phyloP scores from a whole-genome alignment of 169 alveolate species.

The Eimeria mitis region DNA sequence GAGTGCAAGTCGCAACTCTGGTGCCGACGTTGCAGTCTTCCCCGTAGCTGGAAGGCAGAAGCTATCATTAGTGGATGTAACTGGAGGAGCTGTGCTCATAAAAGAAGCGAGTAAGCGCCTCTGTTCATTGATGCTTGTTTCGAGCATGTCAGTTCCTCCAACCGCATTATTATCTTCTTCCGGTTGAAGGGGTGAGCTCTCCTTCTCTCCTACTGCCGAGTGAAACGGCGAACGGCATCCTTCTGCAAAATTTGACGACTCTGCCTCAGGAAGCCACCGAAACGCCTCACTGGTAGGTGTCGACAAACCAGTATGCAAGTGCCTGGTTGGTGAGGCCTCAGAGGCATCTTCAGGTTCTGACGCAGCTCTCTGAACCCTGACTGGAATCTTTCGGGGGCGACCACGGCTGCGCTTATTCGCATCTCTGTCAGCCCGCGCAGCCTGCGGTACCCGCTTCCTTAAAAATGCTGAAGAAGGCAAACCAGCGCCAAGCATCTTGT shows the following conservation, averaged over 20 bases:
- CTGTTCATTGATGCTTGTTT: constrained; percentile 17
- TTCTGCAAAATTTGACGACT: neutral
- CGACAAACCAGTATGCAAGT: constrained; percentile 21
- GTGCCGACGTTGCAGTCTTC: constrained; percentile 32
- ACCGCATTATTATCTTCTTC: constrained; percentile 21
- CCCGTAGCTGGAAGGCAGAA: constrained; percentile 26
- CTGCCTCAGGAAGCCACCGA: constrained; percentile 66
- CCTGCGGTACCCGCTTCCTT: constrained; percentile 33
- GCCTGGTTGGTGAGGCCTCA: constrained; percentile 38
- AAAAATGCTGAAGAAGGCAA: constrained; percentile 42
- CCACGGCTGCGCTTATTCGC: constrained; percentile 68
- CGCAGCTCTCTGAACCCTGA: constrained; percentile 7
- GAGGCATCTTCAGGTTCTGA: constrained; percentile 50
- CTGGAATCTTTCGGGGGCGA: constrained; percentile 39
- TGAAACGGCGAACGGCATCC: constrained; percentile 36
- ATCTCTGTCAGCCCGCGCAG: constrained; percentile 50
- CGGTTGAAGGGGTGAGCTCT: constrained; percentile 8
- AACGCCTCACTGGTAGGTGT: constrained; percentile 56
- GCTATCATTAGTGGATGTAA: neutral
- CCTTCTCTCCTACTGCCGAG: constrained; percentile 25
- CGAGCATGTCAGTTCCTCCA: constrained; percentile 26
- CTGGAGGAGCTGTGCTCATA: constrained; percentile 32
- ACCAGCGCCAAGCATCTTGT: constrained; percentile 35
- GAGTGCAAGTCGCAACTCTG: constrained; percentile 45
- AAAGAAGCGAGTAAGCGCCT: constrained; percentile 31